Percentiles rank a stretch among this genome's conserved stretches.
These are phyloP conservation scores for Lentinula boryana DNA, from an alignment of 768 basidiomycete species.

Conservation along the genomic window DNA sequence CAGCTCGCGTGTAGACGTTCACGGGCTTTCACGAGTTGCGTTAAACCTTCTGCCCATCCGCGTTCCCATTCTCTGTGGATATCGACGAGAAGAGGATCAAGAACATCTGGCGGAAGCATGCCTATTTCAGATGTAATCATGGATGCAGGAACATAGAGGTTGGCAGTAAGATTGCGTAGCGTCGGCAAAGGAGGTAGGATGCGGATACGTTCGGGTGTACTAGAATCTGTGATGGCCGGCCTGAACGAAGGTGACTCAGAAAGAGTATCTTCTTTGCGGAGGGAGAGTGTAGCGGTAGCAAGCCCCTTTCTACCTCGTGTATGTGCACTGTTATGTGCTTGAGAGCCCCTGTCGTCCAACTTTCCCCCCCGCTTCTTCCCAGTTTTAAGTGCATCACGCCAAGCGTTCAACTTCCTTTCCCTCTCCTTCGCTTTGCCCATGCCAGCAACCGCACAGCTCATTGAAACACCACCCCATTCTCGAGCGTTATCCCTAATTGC, in stretches of 20 bases:
- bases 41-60: constrained; percentile 61
- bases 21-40: constrained; percentile 43
- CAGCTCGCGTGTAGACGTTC: constrained; percentile 38
- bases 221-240: not conserved
- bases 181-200: constrained; percentile 50
- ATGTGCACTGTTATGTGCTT: constrained; percentile 12
- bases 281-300: constrained; percentile 60
- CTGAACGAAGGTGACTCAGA: not conserved
- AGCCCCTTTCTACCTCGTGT: constrained; percentile 53
- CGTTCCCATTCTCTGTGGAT: constrained; percentile 48
- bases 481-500: constrained; percentile 31
- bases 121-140: not conserved
- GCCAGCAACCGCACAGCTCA: constrained; percentile 54
- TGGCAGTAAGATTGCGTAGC: constrained; percentile 44
- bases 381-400: constrained; percentile 30
- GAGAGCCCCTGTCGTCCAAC: not conserved
- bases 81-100: constrained; percentile 26
- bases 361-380: not conserved
- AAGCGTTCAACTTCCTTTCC: constrained; percentile 54
- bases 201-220: constrained; percentile 28
- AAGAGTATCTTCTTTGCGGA: constrained; percentile 16
- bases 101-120: constrained; percentile 6
- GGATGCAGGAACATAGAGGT: constrained; percentile 17
- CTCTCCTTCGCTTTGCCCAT: constrained; percentile 56
- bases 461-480: constrained; percentile 59